Conservation (phyloP, 306 rosid species). For the Dalbergia cultrata region DNA sequence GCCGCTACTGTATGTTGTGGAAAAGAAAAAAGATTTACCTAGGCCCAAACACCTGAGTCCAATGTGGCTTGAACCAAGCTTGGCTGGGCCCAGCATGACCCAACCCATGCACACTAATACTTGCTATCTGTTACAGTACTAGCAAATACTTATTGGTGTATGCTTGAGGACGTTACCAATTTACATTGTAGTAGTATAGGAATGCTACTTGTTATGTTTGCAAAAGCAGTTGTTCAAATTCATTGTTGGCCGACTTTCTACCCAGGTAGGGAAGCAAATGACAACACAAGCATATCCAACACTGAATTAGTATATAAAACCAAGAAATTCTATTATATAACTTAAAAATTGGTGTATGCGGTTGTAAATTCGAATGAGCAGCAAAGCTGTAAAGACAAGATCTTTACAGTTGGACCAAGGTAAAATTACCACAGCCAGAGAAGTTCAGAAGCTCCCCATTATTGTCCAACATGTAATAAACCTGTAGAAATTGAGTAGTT, state of each 20-base stretch:
- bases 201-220: too few relatives aligned
- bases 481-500: slow-evolving; percentile 58
- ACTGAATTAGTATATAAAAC: slow-evolving; percentile 19
- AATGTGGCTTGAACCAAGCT: too few relatives aligned
- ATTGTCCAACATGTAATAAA: slow-evolving; percentile 92
- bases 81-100: too few relatives aligned
- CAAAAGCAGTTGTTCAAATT: not conserved
- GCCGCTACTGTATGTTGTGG: not conserved
- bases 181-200: too few relatives aligned
- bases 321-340: not conserved
- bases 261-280: not conserved
- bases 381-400: slow-evolving; percentile 10
- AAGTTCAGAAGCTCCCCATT: slow-evolving; percentile 78
- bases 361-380: slow-evolving; percentile 17
- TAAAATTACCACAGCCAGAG: slow-evolving; percentile 90
- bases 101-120: too few relatives aligned
- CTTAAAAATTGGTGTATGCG: slow-evolving; percentile 19
- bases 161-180: too few relatives aligned
- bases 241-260: slow-evolving; percentile 26
- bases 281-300: not conserved
- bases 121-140: too few relatives aligned
- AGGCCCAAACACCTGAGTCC: not conserved
- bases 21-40: too few relatives aligned
- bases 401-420: slow-evolving; percentile 29
- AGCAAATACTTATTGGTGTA: too few relatives aligned